A percentile compares a stretch with the other conserved stretches of the same genome.
Evolutionary conservation across 495 filamentous ascomycete species (phyloP).

Genomic region (Penicillium bovifimosum): DNA sequence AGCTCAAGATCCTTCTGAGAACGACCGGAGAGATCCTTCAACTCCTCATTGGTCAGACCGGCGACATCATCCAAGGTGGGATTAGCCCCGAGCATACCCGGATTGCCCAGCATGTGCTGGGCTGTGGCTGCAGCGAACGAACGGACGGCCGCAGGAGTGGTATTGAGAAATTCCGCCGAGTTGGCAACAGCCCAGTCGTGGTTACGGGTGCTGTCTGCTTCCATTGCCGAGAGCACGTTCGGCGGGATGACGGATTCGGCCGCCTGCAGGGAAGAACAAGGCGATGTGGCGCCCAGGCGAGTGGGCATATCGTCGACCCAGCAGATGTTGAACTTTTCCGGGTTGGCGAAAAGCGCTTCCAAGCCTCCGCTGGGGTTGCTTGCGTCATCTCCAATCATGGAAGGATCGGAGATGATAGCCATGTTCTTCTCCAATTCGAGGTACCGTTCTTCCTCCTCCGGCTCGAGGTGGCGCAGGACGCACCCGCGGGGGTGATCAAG

Average conservation of each 20-base stretch:
- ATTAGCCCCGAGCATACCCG: constrained; percentile 26
- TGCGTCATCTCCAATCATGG: constrained; percentile 33
- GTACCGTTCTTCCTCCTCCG: constrained; percentile 72
- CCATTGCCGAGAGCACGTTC: constrained; percentile 41
- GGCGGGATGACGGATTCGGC: constrained; percentile 29
- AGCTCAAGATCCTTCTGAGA: constrained; percentile 40
- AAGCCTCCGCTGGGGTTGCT: constrained; percentile 41
- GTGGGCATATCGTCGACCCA: constrained; percentile 35
- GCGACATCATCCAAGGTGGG: constrained; percentile 39
- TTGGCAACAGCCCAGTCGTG: constrained; percentile 44
- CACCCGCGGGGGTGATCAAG: constrained; percentile 76
- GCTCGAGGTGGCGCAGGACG: constrained; percentile 67
- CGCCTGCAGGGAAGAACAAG: constrained; percentile 18
- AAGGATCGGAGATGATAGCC: constrained; percentile 26
- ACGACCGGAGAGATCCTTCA: constrained; percentile 31
- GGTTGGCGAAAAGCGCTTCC: constrained; percentile 39
- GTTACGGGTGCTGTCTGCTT: constrained; percentile 39
- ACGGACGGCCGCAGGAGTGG: constrained; percentile 39
- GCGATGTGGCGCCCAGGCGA: constrained; percentile 22
- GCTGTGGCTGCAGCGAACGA: constrained; percentile 39
- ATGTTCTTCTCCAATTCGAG: constrained; percentile 65
- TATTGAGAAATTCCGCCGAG: constrained; percentile 39
- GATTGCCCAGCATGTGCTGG: constrained; percentile 40
- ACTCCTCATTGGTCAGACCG: constrained; percentile 39
- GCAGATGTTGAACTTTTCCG: constrained; percentile 41